phyloP scores from a whole-genome alignment of 73 alveolate genomes.

The Paramecium primaurelia region DNA sequence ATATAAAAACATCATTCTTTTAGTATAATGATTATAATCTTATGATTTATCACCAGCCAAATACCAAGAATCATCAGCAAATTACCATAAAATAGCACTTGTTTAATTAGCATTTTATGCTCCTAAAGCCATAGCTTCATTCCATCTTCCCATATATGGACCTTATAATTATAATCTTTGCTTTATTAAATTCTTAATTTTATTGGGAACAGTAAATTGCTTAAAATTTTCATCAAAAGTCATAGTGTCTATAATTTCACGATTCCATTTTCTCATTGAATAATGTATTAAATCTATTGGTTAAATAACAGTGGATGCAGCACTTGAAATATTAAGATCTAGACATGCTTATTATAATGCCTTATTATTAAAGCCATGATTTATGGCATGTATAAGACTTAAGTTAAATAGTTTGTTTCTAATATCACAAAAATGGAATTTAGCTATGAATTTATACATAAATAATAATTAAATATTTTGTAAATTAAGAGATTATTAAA shows the following conservation, averaged over 20 bases:
- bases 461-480: neutral
- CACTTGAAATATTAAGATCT: constrained; percentile 23
- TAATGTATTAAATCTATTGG: constrained; percentile 50
- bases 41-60: constrained; percentile 72
- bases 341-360: constrained; percentile 51
- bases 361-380: constrained; percentile 47
- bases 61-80: constrained; percentile 76
- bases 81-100: constrained; percentile 43
- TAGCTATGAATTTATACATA: neutral
- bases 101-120: constrained; percentile 60
- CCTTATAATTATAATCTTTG: constrained; percentile 55
- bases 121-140: constrained; percentile 80
- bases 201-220: neutral
- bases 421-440: neutral
- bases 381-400: constrained; percentile 28
- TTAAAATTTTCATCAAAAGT: constrained; percentile 50
- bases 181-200: constrained; percentile 47
- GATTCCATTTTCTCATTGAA: constrained; percentile 56
- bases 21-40: constrained; percentile 76
- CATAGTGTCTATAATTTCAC: constrained; percentile 24
- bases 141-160: constrained; percentile 74
- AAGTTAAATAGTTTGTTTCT: neutral
- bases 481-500: neutral
- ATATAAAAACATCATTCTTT: constrained; percentile 68
- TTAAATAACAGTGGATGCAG: neutral